Evolutionary conservation across 495 filamentous ascomycete species (phyloP), one percentile per base, ranked within the genome.

Genomic region (Copromyces sp.): DNA sequence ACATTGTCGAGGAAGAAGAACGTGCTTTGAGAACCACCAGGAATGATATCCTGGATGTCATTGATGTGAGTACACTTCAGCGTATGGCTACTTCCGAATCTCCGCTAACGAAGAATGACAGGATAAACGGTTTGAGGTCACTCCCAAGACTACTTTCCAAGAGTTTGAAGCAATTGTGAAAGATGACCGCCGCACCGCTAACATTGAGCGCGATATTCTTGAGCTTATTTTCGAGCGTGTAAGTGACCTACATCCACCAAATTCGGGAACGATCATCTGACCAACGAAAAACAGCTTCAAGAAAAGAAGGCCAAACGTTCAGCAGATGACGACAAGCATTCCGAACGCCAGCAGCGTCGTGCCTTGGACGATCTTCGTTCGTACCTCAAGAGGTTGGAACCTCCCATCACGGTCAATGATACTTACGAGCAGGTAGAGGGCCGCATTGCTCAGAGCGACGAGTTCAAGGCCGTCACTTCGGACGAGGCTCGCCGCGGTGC

Each of bases 1-100:
- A 99, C 81, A 86, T 94, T 69, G 88, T 98, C 17, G 95, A 97
- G 79, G 95, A 98, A 80, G 94, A 97, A 81, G 94, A 98, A 74
- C 88, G 91, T 69, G 89, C 90, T 24, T 83, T 98, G 17, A 90
- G 96, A 53, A 88, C 88, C 68, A 91, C 90, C 68, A 87, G 94
- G 39, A 96, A 96, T 79, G 89, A 94, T 77, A 91, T 96, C 4
- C 84, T 95, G 68, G 95, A 98, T 80, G 93, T 96, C 69, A 86
- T 98, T 74, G 94, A 97, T 84, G 93, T 95, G 80, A 86, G 91
- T 84, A 20, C 68, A 71, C 35, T 47, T 47, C 65, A n/a, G 4
- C 44, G 68, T 39, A 4, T 29, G 29, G 5, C 8, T 35, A 37
- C 29, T 47, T n/a, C 32, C 12, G 17, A 29, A 35, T 40, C 45